phyloP scores from a whole-genome alignment of 1,284 basidiomycete species.

The Volvariella surrecta region DNA sequence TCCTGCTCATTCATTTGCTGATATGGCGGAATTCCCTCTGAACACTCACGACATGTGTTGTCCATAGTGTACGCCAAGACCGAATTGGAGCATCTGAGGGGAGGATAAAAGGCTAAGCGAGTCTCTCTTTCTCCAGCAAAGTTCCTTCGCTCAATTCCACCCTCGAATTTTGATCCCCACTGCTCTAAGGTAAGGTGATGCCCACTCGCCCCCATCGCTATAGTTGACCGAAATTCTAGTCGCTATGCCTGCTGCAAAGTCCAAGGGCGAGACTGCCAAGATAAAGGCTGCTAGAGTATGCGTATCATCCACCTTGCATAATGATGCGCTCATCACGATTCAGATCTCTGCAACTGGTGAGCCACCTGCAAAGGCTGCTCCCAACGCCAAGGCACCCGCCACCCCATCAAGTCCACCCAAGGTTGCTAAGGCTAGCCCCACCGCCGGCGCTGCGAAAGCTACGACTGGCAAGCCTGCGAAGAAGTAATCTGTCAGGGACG shows the following conservation, averaged over 20 bases:
- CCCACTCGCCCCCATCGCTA: not conserved
- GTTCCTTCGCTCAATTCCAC: no score
- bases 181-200: not conserved
- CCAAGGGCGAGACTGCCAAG: not conserved
- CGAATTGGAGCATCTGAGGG: not conserved
- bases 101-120: not conserved
- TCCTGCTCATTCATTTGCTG: conserved; percentile 1
- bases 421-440: not conserved
- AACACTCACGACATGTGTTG: not conserved
- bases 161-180: no score
- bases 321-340: not conserved
- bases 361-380: not conserved
- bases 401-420: not conserved
- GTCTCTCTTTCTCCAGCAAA: not conserved
- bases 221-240: not conserved
- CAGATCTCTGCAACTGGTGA: not conserved
- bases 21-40: conserved; percentile 1
- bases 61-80: not conserved
- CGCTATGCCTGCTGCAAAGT: not conserved
- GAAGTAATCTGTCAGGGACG: not conserved
- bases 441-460: not conserved
- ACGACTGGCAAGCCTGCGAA: not conserved
- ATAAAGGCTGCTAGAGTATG: not conserved
- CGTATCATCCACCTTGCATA: not conserved
- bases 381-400: not conserved